Evolutionary conservation across 768 basidiomycete genomes (phyloP), one percentile per base, ranked within the genome.

Genomic region (Imleria badia): DNA sequence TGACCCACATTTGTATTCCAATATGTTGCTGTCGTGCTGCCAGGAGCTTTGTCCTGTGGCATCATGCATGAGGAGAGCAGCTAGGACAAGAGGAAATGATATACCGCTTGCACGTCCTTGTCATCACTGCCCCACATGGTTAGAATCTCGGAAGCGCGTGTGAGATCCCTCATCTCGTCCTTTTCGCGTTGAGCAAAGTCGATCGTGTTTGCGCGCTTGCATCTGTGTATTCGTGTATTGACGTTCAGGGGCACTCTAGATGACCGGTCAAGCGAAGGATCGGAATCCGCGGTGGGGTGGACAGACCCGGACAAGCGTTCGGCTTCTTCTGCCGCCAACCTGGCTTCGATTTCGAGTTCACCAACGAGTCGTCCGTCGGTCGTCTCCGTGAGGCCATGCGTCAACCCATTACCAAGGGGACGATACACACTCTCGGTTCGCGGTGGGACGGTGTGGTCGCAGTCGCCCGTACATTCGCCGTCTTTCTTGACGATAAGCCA

Each of bases 141-240:
- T 59, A 87, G 75, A 49, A 95, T 92, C 73, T 91, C 89, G 20
- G 82, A 86, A 8, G 91, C 89, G 54, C 83, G 80, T 0, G 94
- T 96, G 51, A 95, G 74, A 65, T 90, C 88, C 13, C 88, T 77
- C 91, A 94, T 95, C 75, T 95, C 94, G 56, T 91, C 89, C 70
- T 83, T 83, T 73, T 96, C 93, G 33, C 91, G 78, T 64, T 84
- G 81, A 14, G 89, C 85, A 69, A 94, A 93, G 67, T 91, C 83
- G 66, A 92, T 81, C 30, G 86, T 88, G 66, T 89, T 88, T 5
- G 73, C 73, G 34, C 57, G 55, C 60, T 64, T 65, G 48, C 67
- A 68, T 44, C 67, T 59, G 20, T 68, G 68, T 38, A 68, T 55
- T 13, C 60, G 62, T 11, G 58, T 45, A 31, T 54, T 63, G 42